Percentiles rank a stretch among this genome's conserved stretches.
These are phyloP conservation scores for Geotrichum histeridarum DNA, from an alignment of 1,139 yeast species.

Conservation along the genomic window DNA sequence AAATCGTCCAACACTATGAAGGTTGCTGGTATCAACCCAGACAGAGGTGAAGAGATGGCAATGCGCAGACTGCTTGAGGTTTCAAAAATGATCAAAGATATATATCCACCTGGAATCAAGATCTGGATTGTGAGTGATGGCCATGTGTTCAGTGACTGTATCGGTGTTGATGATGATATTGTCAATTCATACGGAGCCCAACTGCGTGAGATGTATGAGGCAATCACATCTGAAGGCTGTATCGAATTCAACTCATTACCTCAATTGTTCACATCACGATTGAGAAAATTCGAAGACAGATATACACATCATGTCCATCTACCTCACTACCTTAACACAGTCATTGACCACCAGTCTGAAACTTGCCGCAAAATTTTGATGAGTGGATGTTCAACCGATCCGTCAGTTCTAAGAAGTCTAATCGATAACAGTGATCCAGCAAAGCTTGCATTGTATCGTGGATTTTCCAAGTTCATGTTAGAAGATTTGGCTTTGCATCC, in stretches of 20 bases:
- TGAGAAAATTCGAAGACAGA: conserved; percentile 13
- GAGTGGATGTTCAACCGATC: conserved; percentile 20
- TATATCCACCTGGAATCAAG: conserved; percentile 19
- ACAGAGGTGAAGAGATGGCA: conserved; percentile 21
- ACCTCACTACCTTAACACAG: conserved; percentile 17
- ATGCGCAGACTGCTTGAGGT: conserved; percentile 15
- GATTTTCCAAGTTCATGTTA: conserved; percentile 19
- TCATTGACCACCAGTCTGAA: conserved; percentile 17
- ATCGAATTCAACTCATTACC: conserved; percentile 18
- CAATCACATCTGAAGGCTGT: conserved; percentile 13
- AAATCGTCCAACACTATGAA: conserved; percentile 19
- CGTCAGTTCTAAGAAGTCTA: conserved; percentile 15
- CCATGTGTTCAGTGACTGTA: conserved; percentile 21
- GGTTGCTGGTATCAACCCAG: conserved; percentile 18
- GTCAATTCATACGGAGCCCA: conserved; percentile 18
- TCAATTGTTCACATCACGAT: conserved; percentile 17
- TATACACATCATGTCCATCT: conserved; percentile 15
- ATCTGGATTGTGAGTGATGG: conserved; percentile 22
- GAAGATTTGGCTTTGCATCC: conserved; percentile 20
- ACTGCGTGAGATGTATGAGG: conserved; percentile 12
- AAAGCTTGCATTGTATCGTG: conserved; percentile 20
- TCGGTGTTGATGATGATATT: conserved; percentile 20
- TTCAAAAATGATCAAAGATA: conserved; percentile 11
- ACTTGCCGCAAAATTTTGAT: conserved; percentile 19
- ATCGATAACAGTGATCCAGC: conserved; percentile 20